phyloP scores from a whole-genome alignment of 2,329 filamentous ascomycete genomes.

The Exophiala calicioides region DNA sequence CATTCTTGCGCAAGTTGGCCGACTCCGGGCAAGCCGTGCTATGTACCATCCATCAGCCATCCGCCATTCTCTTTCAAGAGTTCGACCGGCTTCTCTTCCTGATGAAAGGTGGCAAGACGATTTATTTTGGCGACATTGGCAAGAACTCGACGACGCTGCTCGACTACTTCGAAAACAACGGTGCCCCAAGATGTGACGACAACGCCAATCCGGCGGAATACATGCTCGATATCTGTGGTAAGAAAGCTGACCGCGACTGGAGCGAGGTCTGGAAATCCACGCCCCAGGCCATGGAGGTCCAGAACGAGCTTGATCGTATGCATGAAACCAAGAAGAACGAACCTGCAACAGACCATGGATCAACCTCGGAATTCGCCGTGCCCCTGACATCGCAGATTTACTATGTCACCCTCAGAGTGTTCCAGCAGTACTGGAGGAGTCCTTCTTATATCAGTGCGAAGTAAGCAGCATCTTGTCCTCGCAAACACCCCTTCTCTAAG shows the following conservation, averaged over 20 bases:
- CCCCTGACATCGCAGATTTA: constrained; percentile 66
- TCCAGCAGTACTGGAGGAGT: constrained; percentile 85
- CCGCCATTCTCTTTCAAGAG: constrained; percentile 53
- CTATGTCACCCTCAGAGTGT: constrained; percentile 70
- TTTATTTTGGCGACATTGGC: constrained; percentile 83
- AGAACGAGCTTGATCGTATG: constrained; percentile 60
- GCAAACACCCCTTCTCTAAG: constrained; percentile 38
- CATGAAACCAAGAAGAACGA: constrained; percentile 51
- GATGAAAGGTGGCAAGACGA: constrained; percentile 71
- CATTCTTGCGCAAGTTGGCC: constrained; percentile 58
- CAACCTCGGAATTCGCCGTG: constrained; percentile 70
- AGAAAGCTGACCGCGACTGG: constrained; percentile 64
- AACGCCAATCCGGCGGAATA: constrained; percentile 75
- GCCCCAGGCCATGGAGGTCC: constrained; percentile 55
- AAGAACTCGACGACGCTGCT: constrained; percentile 67
- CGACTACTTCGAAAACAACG: constrained; percentile 74
- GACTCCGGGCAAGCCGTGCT: constrained; percentile 56
- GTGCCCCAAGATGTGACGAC: constrained; percentile 63
- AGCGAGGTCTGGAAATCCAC: constrained; percentile 61
- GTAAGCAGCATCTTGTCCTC: constrained; percentile 55
- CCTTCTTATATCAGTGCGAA: constrained; percentile 66
- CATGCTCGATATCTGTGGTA: constrained; percentile 50
- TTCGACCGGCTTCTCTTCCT: constrained; percentile 77
- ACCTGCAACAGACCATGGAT: constrained; percentile 41
- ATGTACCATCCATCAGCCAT: constrained; percentile 59